Conservation (phyloP, 139 green algal species). For the Choricystis sp. region DNA sequence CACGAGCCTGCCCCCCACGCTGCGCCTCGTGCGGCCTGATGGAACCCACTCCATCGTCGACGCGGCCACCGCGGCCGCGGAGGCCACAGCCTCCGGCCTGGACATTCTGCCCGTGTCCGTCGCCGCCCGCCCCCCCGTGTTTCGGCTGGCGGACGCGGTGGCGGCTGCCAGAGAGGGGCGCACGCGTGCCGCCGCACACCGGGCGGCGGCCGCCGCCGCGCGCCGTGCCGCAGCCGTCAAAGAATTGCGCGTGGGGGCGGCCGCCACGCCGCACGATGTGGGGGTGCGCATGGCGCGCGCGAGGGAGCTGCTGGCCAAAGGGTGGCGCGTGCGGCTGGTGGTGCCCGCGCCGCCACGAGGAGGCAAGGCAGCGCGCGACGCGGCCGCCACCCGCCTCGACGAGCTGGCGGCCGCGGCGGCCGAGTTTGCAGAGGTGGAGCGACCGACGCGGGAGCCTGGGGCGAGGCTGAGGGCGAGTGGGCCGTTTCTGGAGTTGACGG, state of each 20-base stretch:
- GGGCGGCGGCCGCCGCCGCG: no score
- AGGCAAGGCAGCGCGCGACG: neutral
- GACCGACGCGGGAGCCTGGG: neutral
- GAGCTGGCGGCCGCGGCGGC: neutral
- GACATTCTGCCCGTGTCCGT: neutral
- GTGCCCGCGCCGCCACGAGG: neutral
- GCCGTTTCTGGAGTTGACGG: no score
- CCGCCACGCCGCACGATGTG: neutral
- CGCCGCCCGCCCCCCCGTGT: neutral
- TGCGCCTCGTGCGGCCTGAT: neutral
- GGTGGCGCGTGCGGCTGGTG: neutral
- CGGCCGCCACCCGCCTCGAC: neutral
- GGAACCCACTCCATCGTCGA: neutral
- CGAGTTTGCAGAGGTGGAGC: neutral
- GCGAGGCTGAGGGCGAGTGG: neutral
- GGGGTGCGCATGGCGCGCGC: neutral
- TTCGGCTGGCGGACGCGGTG: neutral
- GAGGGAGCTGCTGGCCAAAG: neutral
- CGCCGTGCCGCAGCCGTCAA: neutral
- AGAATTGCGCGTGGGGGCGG: neutral
- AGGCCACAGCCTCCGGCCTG: neutral
- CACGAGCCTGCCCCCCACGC: no score
- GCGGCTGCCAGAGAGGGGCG: no score
- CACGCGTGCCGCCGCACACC: neutral
- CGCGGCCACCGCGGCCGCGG: no score